A percentile compares a stretch with the other conserved stretches of the same genome.
phyloP scores from a whole-genome alignment of 805 yeast species.

The Wickerhamomyces xylosicus region DNA sequence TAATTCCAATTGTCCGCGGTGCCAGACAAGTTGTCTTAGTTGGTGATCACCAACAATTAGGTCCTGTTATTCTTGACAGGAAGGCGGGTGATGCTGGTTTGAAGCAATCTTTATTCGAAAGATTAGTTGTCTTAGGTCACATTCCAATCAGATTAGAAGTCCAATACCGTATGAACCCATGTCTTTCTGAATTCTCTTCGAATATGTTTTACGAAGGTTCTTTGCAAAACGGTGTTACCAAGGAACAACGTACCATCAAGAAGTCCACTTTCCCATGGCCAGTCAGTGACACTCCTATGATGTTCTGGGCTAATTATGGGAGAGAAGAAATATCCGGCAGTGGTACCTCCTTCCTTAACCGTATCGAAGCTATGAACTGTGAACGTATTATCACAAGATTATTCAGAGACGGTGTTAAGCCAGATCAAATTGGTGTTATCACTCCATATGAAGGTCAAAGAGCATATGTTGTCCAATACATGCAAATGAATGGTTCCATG shows the following conservation, averaged over 20 bases:
- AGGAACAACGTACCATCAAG: constrained; percentile 50
- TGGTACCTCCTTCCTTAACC: constrained; percentile 75
- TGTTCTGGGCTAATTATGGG: constrained; percentile 89
- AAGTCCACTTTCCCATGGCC: constrained; percentile 86
- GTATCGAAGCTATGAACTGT: constrained; percentile 85
- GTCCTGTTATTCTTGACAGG: constrained; percentile 79
- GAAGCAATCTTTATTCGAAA: constrained; percentile 77
- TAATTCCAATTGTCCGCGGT: constrained; percentile 83
- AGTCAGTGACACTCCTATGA: constrained; percentile 73
- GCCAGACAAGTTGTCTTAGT: constrained; percentile 83
- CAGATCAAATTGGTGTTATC: constrained; percentile 81
- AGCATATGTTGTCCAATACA: constrained; percentile 67
- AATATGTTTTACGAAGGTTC: constrained; percentile 91
- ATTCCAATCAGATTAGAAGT: constrained; percentile 80
- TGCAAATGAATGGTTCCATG: constrained; percentile 62
- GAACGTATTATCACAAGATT: constrained; percentile 67
- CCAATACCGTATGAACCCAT: constrained; percentile 93
- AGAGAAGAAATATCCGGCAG: constrained; percentile 77
- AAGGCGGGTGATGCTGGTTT: constrained; percentile 83
- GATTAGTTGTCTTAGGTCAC: constrained; percentile 74
- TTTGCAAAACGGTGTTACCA: constrained; percentile 84
- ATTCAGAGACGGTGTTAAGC: constrained; percentile 67
- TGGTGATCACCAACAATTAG: constrained; percentile 94
- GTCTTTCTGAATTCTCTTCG: constrained; percentile 76
- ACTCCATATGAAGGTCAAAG: constrained; percentile 95